phyloP scores from a whole-genome alignment of 2,329 filamentous ascomycete species.

The Phoma herbarum region DNA sequence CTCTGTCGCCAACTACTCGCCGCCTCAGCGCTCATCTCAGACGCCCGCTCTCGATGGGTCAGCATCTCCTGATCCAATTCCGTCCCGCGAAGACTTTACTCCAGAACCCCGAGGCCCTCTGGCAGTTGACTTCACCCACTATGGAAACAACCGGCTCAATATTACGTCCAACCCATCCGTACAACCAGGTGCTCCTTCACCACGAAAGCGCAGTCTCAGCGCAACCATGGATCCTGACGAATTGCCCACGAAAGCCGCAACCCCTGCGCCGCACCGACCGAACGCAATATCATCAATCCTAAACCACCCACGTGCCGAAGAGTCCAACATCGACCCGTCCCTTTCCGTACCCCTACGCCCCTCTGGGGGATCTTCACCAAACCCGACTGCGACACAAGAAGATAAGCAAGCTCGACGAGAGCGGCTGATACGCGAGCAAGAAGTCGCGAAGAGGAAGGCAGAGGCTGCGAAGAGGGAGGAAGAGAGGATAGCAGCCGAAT shows the following conservation, averaged over 20 bases:
- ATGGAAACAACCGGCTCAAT: slow-evolving; percentile 26
- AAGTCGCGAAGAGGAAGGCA: slow-evolving; percentile 43
- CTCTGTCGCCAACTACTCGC: slow-evolving; percentile 43
- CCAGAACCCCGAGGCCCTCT: slow-evolving; percentile 43
- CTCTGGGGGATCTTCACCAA: slow-evolving; percentile 34
- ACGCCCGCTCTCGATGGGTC: slow-evolving; percentile 46
- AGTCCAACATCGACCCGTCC: slow-evolving; percentile 46
- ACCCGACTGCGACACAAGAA: slow-evolving; percentile 32
- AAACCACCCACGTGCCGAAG: slow-evolving; percentile 39
- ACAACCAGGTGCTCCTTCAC: slow-evolving; percentile 35
- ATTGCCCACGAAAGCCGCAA: slow-evolving; percentile 24
- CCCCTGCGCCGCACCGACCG: slow-evolving; percentile 42
- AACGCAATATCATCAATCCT: slow-evolving; percentile 48
- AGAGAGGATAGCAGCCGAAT: slow-evolving; percentile 38
- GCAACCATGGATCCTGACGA: slow-evolving; percentile 43
- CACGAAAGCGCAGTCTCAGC: slow-evolving; percentile 50
- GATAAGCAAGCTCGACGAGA: slow-evolving; percentile 44
- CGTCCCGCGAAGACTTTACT: slow-evolving; percentile 41
- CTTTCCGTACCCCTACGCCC: slow-evolving; percentile 35
- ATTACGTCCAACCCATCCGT: slow-evolving; percentile 28
- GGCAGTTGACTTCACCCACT: slow-evolving; percentile 51
- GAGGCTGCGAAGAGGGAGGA: slow-evolving; percentile 46
- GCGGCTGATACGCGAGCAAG: slow-evolving; percentile 42
- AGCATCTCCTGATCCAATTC: slow-evolving; percentile 48
- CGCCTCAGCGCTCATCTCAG: slow-evolving; percentile 38